These are phyloP conservation scores for Cercophora scortea DNA, from an alignment of 495 filamentous ascomycete genomes.

Conservation along the genomic window DNA sequence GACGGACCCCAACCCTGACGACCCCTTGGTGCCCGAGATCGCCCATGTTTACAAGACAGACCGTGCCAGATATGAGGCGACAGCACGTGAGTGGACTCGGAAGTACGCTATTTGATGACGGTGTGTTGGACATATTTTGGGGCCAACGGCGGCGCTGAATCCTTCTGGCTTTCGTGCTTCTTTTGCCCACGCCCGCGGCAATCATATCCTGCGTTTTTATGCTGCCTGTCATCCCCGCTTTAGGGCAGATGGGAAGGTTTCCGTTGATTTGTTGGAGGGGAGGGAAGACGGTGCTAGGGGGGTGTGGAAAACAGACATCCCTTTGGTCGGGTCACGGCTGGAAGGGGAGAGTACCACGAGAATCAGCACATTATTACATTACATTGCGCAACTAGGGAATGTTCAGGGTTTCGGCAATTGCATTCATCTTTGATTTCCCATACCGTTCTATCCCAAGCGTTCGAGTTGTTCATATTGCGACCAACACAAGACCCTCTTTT, in stretches of 20 bases:
- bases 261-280: neutral
- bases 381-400: conserved; percentile 12
- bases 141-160: conserved; percentile 4
- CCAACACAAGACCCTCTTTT: no score
- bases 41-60: conserved; percentile 99
- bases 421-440: conserved; percentile 10
- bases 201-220: neutral
- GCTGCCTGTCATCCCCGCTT: neutral
- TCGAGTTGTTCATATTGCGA: neutral
- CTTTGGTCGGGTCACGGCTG: neutral
- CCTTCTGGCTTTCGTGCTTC: neutral
- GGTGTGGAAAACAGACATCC: neutral
- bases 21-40: conserved; percentile 96
- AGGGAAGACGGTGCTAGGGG: neutral
- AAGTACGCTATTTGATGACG: conserved; percentile 81
- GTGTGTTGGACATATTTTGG: neutral
- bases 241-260: neutral
- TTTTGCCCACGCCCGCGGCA: neutral
- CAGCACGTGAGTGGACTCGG: conserved; percentile 95
- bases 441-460: neutral
- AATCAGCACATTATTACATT: conserved; percentile 11
- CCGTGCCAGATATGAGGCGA: conserved; percentile 87
- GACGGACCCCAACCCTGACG: conserved; percentile 98
- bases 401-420: conserved; percentile 11
- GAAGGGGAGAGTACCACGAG: conserved; percentile 7